phyloP scores from a whole-genome alignment of 1,284 basidiomycete genomes.

The Dichomitus squalens region DNA sequence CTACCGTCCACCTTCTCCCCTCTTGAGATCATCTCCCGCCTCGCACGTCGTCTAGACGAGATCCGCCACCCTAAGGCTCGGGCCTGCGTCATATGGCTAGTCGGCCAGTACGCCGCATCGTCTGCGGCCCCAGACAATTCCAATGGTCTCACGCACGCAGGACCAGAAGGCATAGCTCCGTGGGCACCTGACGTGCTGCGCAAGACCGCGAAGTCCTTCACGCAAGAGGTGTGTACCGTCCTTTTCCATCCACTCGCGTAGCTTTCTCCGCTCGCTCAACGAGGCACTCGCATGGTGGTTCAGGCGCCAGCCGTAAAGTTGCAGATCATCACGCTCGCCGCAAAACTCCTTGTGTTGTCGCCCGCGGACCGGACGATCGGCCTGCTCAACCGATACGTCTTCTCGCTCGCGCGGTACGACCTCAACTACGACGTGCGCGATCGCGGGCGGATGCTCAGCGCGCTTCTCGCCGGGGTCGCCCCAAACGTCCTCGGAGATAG shows the following conservation, averaged over 20 bases:
- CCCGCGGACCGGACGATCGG: conserved; percentile 53
- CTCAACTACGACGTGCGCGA: conserved; percentile 87
- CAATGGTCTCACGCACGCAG: conserved; percentile 18
- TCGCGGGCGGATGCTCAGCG: conserved; percentile 78
- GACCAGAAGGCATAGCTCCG: conserved; percentile 49
- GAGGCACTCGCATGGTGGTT: neutral
- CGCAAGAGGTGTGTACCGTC: conserved; percentile 55
- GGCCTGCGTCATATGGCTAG: conserved; percentile 88
- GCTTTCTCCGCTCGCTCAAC: neutral
- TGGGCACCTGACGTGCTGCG: conserved; percentile 90
- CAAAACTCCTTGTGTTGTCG: conserved; percentile 78
- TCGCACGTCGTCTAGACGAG: conserved; percentile 75
- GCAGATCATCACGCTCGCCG: conserved; percentile 80
- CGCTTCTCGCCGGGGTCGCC: conserved; percentile 64
- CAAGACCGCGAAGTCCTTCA: conserved; percentile 74
- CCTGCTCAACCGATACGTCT: conserved; percentile 70
- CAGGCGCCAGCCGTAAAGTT: conserved; percentile 74
- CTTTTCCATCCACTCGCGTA: neutral
- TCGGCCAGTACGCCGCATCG: conserved; percentile 76
- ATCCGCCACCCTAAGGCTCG: conserved; percentile 79
- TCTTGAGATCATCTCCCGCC: conserved; percentile 68
- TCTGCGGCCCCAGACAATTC: conserved; percentile 25
- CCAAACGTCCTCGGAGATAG: conserved; percentile 37
- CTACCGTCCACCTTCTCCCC: conserved; percentile 48
- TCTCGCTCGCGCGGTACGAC: conserved; percentile 88